Conservation (phyloP, 768 basidiomycete species). For the Tephrocybe rancida region DNA sequence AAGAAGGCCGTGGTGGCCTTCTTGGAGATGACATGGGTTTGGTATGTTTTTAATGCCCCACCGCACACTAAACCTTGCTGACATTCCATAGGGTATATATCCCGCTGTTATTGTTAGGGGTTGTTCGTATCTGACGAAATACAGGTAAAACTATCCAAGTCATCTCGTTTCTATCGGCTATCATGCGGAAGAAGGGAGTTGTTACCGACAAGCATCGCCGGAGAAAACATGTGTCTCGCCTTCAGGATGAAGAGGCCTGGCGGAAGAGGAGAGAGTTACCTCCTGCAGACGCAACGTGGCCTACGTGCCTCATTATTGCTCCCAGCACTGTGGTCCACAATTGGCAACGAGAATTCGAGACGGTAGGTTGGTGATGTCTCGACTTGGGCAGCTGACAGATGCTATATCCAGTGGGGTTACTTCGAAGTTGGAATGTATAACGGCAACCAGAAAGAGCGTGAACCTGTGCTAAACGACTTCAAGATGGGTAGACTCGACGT, state of each 20-base stretch:
- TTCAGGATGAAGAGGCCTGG: constrained; percentile 66
- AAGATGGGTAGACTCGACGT: constrained; percentile 83
- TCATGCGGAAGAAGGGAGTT: constrained; percentile 83
- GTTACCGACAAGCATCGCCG: constrained; percentile 67
- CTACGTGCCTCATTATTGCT: constrained; percentile 86
- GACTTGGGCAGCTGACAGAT: background rate
- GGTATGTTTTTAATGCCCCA: constrained; percentile 33
- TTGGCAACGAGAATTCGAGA: constrained; percentile 89
- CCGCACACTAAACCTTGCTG: too few species aligned
- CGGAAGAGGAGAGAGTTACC: constrained; percentile 54
- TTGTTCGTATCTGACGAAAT: background rate
- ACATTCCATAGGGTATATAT: too few species aligned
- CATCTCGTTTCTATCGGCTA: constrained; percentile 85
- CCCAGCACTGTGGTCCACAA: constrained; percentile 84
- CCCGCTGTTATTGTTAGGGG: too few species aligned
- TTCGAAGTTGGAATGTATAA: constrained; percentile 84
- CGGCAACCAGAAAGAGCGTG: constrained; percentile 53
- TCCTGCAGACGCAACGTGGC: constrained; percentile 73
- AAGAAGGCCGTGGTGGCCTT: constrained; percentile 70
- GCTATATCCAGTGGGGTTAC: constrained; percentile 78
- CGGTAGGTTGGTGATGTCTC: constrained; percentile 41
- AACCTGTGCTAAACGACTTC: constrained; percentile 67
- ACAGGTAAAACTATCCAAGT: constrained; percentile 95
- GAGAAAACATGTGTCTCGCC: constrained; percentile 60
- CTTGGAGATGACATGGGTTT: constrained; percentile 97